Conservation (phyloP, 2,329 filamentous ascomycete genomes). For the Coniella vitis region DNA sequence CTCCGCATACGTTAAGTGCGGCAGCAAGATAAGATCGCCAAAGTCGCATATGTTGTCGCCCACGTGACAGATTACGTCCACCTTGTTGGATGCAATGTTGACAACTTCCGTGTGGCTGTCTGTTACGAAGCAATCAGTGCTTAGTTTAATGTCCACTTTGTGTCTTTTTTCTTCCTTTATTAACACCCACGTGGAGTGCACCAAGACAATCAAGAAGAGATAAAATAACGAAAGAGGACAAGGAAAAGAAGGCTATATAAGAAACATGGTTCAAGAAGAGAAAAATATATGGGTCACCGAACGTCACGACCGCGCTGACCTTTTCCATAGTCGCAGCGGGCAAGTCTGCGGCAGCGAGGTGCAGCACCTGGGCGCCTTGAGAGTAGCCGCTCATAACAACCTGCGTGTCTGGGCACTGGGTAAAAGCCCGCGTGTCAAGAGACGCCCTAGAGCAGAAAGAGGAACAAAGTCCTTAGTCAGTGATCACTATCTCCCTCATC, state of each 20-base stretch:
- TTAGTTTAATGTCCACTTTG: neutral
- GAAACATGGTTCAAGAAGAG: no score
- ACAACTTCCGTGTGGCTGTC: neutral
- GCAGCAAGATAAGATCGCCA: neutral
- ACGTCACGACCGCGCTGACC: constrained; percentile 22
- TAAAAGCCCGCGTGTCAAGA: constrained; percentile 19
- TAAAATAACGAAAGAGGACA: neutral
- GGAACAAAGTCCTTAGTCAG: no score
- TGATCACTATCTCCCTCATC: neutral
- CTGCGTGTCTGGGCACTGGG: constrained; percentile 31
- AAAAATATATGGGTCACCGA: constrained; percentile 21
- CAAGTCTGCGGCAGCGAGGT: constrained; percentile 21
- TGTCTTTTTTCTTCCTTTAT: no score
- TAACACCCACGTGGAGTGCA: no score
- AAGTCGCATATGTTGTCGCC: neutral
- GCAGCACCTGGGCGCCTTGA: constrained; percentile 24
- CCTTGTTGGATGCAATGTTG: neutral
- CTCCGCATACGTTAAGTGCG: neutral
- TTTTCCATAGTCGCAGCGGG: constrained; percentile 11
- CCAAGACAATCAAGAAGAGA: neutral
- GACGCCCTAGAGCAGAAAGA: neutral
- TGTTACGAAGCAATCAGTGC: neutral
- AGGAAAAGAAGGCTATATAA: no score
- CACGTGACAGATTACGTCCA: neutral
- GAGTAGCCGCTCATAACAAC: constrained; percentile 34